phyloP scores from a whole-genome alignment of 1,284 basidiomycete genomes.

The Xerocomus nothofagi region DNA sequence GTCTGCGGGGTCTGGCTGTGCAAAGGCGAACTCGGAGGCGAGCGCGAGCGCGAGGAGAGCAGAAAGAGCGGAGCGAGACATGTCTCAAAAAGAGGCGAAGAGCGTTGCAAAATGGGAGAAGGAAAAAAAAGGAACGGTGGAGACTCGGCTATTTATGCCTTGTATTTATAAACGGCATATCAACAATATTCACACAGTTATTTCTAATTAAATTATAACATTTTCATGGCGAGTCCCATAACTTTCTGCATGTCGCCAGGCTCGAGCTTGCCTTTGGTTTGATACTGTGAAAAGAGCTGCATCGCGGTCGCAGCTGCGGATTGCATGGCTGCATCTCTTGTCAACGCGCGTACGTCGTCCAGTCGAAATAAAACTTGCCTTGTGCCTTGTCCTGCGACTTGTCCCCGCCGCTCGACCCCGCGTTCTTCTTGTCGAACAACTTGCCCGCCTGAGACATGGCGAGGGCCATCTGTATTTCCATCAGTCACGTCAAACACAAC shows the following conservation, averaged over 20 bases:
- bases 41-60: conserved; percentile 36
- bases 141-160: too few species aligned
- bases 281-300: conserved; percentile 30
- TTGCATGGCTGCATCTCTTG: conserved; percentile 30
- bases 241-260: conserved; percentile 31
- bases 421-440: conserved; percentile 36
- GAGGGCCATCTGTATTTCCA: conserved; percentile 23
- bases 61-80: conserved; percentile 51
- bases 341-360: background rate
- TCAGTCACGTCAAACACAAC: conserved; percentile 1
- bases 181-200: conserved; percentile 8
- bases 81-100: conserved; percentile 28
- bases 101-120: background rate
- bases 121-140: background rate
- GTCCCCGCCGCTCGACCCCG: conserved; percentile 16
- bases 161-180: too few species aligned
- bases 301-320: conserved; percentile 34
- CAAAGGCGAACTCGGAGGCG: conserved; percentile 32
- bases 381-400: conserved; percentile 28
- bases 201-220: too few species aligned
- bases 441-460: conserved; percentile 38
- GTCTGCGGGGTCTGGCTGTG: conserved; percentile 38
- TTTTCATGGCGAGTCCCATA: conserved; percentile 29
- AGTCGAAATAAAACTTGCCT: conserved; percentile 17
- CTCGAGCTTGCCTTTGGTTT: conserved; percentile 31